Evolutionary conservation across 139 green algal genomes (phyloP), one percentile per base, ranked within the genome.

Genomic region (Tetraselmis chui): DNA sequence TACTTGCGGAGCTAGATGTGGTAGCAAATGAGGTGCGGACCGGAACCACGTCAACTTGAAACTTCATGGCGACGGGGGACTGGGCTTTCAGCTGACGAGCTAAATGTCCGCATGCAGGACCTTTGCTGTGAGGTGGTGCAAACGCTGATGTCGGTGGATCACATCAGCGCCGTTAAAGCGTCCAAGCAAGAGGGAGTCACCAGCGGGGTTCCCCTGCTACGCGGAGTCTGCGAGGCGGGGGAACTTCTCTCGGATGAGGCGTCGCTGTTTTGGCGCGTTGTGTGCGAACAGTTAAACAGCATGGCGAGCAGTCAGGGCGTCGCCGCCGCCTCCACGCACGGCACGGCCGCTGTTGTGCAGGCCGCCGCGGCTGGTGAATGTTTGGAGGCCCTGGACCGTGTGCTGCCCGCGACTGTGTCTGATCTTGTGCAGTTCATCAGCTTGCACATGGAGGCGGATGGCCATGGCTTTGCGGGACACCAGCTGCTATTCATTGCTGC

Each of bases 351-450:
- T 30, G 59, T 31, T 67, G 81, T 86, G 25, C 88, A 92, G 29
- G 82, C 82, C 0, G 87, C 89, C 23, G 75, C 31, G 29, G 87
- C 87, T 0, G 77, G 77, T 0, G 89, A 90, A 27, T 32, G 76
- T 2, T 77, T 92, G 0, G 88, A 92, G 32, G 90, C 89, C 28
- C 84, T 94, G 28, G 91, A 94, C 30, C 45, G 75, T 2, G 83
- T 79, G 22, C 82, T 94, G 79, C 91, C 91, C 0, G 58, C 31
- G 25, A 85, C 81, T 0, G 79, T 85, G 29, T 78, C 77, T 1
- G 85, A 89, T 1, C 81, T 93, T 28, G 76, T 89, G 58, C 67
- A 31, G 0, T 75, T 90, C n/a, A 81, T 85, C 0, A 32, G 29
- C 11, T n/a, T 75, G 31, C 88, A 93, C 28, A 84, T 81, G 25